These are phyloP conservation scores for Delonix regia DNA, from an alignment of 306 rosid genomes.

Conservation along the genomic window DNA sequence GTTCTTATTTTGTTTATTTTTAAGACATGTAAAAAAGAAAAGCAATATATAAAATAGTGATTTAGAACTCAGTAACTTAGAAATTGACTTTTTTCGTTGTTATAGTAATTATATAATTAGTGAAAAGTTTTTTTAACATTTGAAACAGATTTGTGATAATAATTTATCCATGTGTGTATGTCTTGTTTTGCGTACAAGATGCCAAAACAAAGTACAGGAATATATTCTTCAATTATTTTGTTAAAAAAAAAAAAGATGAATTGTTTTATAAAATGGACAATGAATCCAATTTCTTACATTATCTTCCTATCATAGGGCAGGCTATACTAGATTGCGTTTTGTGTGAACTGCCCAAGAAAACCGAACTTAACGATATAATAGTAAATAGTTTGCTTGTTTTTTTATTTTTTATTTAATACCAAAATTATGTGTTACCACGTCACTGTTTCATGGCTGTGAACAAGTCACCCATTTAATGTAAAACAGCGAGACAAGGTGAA, in stretches of 20 bases:
- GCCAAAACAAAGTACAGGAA: constrained; percentile 9
- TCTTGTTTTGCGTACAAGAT: background rate
- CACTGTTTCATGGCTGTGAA: background rate
- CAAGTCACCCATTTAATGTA: too few relatives aligned
- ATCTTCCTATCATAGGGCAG: constrained; percentile 30
- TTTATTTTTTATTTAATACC: background rate
- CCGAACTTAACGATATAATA: constrained; percentile 42
- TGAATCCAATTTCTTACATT: constrained; percentile 42
- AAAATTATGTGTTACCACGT: background rate
- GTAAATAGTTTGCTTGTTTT: constrained; percentile 41
- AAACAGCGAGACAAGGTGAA: background rate
- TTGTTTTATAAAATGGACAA: background rate
- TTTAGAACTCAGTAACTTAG: background rate
- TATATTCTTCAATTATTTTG: constrained; percentile 6
- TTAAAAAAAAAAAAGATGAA: background rate
- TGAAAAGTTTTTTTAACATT: background rate
- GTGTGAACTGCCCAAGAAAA: constrained; percentile 58
- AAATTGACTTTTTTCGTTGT: too few relatives aligned
- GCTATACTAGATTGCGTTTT: constrained; percentile 50
- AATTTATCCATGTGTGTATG: background rate
- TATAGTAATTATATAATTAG: background rate
- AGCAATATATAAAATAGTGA: too few relatives aligned
- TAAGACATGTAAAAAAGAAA: too few relatives aligned
- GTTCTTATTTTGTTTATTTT: too few relatives aligned
- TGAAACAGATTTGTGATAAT: background rate